Evolutionary conservation across 1,284 basidiomycete species (phyloP), one percentile per base, ranked within the genome.

Genomic region (Mrakiaceae sp.): DNA sequence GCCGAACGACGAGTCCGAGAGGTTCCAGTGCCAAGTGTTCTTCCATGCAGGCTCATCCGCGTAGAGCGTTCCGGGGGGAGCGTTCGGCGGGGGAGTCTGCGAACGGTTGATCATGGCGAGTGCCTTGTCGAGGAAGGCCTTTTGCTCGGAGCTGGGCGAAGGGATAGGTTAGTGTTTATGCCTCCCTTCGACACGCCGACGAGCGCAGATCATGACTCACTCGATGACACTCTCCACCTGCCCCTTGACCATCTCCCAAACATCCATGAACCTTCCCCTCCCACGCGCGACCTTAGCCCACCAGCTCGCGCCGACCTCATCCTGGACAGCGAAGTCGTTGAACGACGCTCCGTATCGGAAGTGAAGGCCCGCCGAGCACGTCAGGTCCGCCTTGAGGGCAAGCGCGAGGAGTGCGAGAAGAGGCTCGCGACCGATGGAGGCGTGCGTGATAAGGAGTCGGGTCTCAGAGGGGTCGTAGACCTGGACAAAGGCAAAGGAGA

Each of bases 321-420:
- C 81, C 75, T 94, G 90, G 2, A 97, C 87, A 70, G 87, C 89
- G 75, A 96, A 98, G 74, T 98, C 95, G 77, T 98, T 99, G 82
- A 94, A 98, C 2, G 88, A 91, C 0, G 86, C 88, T 42, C 91
- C 88, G 74, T 98, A 97, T 64, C 96, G 88, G 84, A 98, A 98
- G 77, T 99, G 96, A 47, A 98, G 83, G 52, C 94, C 93, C 6
- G 91, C 93, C 10, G 90, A 95, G 67, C 98, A 81, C 49, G 94
- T 95, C 58, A 98, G 81, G 75, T 99, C 96, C 2, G 93, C 91
- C 75, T 96, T 96, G 73, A 95, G 81, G 47, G 88, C 86, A 62
- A 96, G 83, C 2, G 88, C 87, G 58, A 98, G 84, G 74, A 97
- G 92, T 6, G 90, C 82, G 51, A 98, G 85, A 67, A 98, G 83